Evolutionary conservation across 257 asterid species (phyloP).

Genomic region (Prunella vulgaris): DNA sequence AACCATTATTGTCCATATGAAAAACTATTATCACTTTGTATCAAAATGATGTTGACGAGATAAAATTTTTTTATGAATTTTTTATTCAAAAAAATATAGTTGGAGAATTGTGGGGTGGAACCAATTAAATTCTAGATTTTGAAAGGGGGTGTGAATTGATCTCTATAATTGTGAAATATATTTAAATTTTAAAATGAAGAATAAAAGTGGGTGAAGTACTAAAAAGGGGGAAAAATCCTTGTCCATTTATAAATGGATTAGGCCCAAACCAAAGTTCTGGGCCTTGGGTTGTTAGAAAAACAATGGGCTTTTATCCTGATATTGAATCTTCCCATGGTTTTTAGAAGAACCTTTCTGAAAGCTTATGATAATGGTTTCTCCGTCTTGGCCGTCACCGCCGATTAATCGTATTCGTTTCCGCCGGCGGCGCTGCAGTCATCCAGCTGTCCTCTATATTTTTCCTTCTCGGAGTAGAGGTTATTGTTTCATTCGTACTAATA

Average conservation of each 20-base stretch:
- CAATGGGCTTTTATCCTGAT: neutral
- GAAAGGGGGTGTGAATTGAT: no score
- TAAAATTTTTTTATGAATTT: no score
- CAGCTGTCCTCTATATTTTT: neutral
- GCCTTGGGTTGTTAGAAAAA: neutral
- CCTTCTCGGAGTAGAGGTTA: neutral
- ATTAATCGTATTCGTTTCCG: slow-evolving; percentile 13
- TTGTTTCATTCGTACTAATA: neutral
- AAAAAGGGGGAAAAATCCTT: no score
- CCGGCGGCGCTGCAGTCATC: slow-evolving; percentile 1
- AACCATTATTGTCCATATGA: no score
- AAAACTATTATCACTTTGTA: no score
- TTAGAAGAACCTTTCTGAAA: neutral
- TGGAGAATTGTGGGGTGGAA: no score
- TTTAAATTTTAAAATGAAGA: no score
- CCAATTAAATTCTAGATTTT: no score
- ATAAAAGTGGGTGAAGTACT: no score
- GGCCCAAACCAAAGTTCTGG: neutral
- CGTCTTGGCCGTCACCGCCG: slow-evolving; percentile 20
- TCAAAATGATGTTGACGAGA: no score
- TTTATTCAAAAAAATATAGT: no score
- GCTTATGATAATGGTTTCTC: slow-evolving; percentile 3
- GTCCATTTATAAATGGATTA: neutral
- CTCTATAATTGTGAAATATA: no score
- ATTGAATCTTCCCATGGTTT: neutral